Base-by-base conservation (phyloP, 1,284 basidiomycete genomes). In the Boletus holoroseus region DNA sequence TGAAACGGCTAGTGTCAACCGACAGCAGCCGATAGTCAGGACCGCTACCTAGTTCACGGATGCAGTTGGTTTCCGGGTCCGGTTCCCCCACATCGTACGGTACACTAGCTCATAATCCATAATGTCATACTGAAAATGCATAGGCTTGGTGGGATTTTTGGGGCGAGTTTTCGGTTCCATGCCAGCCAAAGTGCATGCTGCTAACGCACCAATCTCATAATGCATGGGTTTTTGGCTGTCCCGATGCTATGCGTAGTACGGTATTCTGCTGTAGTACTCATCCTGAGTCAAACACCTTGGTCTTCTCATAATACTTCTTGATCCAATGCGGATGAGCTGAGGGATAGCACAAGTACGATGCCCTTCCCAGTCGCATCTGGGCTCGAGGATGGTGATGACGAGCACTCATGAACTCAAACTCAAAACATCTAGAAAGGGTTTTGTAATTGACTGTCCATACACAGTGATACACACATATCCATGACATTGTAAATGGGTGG, bases 391-490 rank as follows among this genome's bases (percentile, higher is more conserved):
- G 28, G 12, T 7, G 7, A 26, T 31, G 27, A 16, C 15, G 15
- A 46, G 24, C 13, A 45, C 16, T 40, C 45, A 20, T 22, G 20
- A 34, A 44, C 39, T 39, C 41, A 37, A 39, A 28, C 24, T 3
- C 7, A 50, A 44, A 37, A 40, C 32, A 44, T 51, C 36, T 45
- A 48, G 46, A 38, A 49, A 42, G 13, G 16, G 42, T 31, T 37
- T 50, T 49, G 55, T 41, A 50, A 47, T 50, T 41, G 53, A 35
- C 8, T 55, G 58, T 63, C 61, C 56, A 44, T 60, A 65, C 44
- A 54, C 32, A n/a, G n/a, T n/a, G n/a, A n/a, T n/a, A n/a, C n/a
- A n/a, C n/a, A 50, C 35, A 54, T 41, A 49, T 42, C 52, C 53
- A 44, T 54, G 53, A 50, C 43, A 53, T 53, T 51, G 56, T 32